A percentile compares a stretch with the other conserved stretches of the same genome.
Evolutionary conservation across 805 yeast genomes (phyloP).

Genomic region (Candida manassasensis): DNA sequence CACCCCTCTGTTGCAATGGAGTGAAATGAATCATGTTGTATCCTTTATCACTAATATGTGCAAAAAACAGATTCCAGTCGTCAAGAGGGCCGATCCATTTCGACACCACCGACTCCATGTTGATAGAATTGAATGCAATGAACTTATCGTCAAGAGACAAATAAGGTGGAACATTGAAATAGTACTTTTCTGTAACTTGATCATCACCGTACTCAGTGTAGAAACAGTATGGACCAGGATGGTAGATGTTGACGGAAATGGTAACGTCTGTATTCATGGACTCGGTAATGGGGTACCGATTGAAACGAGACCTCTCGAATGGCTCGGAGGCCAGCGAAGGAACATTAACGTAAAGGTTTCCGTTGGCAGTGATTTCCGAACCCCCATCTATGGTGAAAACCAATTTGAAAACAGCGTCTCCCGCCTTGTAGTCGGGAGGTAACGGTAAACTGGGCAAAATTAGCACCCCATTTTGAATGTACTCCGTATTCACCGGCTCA

Average conservation of each 20-base stretch:
- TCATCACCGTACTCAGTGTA: constrained; percentile 52
- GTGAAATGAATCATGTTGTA: constrained; percentile 97
- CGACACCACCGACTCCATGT: constrained; percentile 80
- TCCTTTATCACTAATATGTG: constrained; percentile 62
- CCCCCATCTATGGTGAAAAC: constrained; percentile 71
- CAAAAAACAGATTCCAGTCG: constrained; percentile 66
- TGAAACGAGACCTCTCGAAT: constrained; percentile 57
- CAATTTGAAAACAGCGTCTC: constrained; percentile 45
- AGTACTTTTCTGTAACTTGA: constrained; percentile 51
- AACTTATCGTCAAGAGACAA: constrained; percentile 51
- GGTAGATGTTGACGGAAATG: constrained; percentile 56
- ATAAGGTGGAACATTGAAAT: constrained; percentile 79
- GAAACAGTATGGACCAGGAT: constrained; percentile 78
- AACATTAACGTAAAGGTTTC: constrained; percentile 67
- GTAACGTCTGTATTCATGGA: constrained; percentile 60
- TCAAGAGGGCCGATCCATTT: constrained; percentile 79
- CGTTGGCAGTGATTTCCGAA: constrained; percentile 64
- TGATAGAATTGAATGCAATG: constrained; percentile 71
- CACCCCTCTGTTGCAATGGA: constrained; percentile 87
- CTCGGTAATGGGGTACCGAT: constrained; percentile 46
- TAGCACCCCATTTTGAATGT: constrained; percentile 44
- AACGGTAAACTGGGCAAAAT: constrained; percentile 46
- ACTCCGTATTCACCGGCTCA: constrained; percentile 36
- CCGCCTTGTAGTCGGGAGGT: constrained; percentile 23
- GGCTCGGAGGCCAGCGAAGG: constrained; percentile 41